phyloP scores from a whole-genome alignment of 352 stramenopile species.

The Globisporangium splendens region DNA sequence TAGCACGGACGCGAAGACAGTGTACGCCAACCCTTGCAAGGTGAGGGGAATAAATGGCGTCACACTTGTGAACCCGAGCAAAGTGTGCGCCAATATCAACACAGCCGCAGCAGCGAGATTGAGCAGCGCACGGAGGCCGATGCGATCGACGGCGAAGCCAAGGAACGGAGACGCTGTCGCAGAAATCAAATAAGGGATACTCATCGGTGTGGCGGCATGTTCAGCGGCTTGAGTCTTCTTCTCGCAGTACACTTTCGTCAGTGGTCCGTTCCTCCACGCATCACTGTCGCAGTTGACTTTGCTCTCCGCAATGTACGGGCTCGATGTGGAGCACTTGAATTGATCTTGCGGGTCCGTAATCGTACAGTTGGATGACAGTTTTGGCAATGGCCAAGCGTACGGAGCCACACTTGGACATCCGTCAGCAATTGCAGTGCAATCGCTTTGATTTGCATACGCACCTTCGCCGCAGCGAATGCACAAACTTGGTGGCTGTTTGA shows the following conservation, averaged over 20 bases:
- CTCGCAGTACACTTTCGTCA: slow-evolving; percentile 54
- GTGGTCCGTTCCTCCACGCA: slow-evolving; percentile 60
- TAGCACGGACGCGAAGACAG: slow-evolving; percentile 66
- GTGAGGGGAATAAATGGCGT: slow-evolving; percentile 61
- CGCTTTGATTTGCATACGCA: slow-evolving; percentile 39
- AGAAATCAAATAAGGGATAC: slow-evolving; percentile 91
- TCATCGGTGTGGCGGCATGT: slow-evolving; percentile 86
- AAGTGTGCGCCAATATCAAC: slow-evolving; percentile 81
- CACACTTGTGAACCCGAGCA: slow-evolving; percentile 52
- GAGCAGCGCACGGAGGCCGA: slow-evolving; percentile 82
- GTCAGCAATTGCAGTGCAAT: slow-evolving; percentile 46
- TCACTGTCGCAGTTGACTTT: slow-evolving; percentile 61
- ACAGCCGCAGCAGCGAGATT: slow-evolving; percentile 70
- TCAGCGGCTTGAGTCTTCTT: slow-evolving; percentile 60
- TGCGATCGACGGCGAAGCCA: slow-evolving; percentile 88
- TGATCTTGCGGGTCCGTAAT: slow-evolving; percentile 41
- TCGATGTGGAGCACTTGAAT: slow-evolving; percentile 3
- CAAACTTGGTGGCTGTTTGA: slow-evolving; percentile 47
- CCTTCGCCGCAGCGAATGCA: slow-evolving; percentile 62
- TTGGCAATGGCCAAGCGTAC: slow-evolving; percentile 67
- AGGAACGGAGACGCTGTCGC: slow-evolving; percentile 87
- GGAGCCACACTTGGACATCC: slow-evolving; percentile 61
- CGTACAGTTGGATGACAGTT: slow-evolving; percentile 68
- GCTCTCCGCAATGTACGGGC: slow-evolving; percentile 1
- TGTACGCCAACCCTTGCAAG: slow-evolving; percentile 78